Percentiles rank a stretch among this genome's conserved stretches.
phyloP scores from a whole-genome alignment of 129 eudicot genomes.

The Escallonia herrerae region DNA sequence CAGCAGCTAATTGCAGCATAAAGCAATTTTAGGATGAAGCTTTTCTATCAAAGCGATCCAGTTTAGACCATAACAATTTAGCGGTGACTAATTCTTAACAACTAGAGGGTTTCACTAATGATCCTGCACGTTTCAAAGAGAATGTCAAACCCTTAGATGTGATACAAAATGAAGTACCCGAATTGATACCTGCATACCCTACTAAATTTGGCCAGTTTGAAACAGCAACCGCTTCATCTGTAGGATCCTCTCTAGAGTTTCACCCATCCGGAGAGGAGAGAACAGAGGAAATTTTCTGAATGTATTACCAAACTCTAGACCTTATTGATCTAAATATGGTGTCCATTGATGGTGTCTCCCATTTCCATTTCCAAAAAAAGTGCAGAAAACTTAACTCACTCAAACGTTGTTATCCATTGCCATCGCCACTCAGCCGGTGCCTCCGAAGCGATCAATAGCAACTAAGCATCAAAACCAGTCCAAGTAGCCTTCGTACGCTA shows the following conservation, averaged over 20 bases:
- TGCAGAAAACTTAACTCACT: background rate
- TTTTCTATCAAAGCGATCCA: no score
- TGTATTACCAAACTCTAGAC: background rate
- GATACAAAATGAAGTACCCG: background rate
- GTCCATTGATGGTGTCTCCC: slow-evolving; percentile 1
- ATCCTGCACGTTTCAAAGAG: background rate
- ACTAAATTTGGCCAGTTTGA: background rate
- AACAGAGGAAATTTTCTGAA: background rate
- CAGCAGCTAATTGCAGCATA: no score
- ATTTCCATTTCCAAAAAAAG: background rate
- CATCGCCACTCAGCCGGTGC: background rate
- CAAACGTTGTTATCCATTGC: background rate
- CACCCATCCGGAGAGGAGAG: no score
- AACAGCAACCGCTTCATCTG: background rate
- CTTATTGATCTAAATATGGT: background rate
- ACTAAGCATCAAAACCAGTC: background rate
- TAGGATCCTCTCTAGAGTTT: background rate
- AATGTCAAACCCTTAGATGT: background rate
- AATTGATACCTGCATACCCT: background rate
- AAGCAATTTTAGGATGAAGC: no score
- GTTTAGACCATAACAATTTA: no score
- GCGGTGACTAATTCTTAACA: background rate
- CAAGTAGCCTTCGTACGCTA: background rate
- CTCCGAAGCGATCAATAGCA: slow-evolving; percentile 2
- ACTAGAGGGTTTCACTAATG: background rate